Conservation (phyloP, 1,284 basidiomycete species). For the Apiotrichum sp. region DNA sequence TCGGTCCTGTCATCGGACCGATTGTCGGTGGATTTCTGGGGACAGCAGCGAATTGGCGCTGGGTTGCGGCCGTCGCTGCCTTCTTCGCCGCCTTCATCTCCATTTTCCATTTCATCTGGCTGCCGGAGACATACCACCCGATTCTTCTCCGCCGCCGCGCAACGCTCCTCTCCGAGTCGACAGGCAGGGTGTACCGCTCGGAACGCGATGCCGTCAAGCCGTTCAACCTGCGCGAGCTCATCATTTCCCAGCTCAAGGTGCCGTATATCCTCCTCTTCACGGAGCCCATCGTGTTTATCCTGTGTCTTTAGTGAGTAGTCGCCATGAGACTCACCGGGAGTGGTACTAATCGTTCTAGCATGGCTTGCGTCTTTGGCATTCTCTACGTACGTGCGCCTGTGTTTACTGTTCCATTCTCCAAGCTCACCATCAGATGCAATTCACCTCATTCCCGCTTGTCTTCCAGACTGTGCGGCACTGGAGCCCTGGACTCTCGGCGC, state of each 20-base stretch:
- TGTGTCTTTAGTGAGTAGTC: conserved; percentile 40
- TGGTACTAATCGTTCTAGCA: neutral
- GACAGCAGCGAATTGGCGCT: conserved; percentile 40
- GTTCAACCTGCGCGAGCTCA: conserved; percentile 27
- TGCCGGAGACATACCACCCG: conserved; percentile 49
- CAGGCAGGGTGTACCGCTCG: conserved; percentile 41
- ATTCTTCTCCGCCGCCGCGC: conserved; percentile 45
- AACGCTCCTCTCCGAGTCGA: conserved; percentile 32
- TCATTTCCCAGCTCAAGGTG: conserved; percentile 39
- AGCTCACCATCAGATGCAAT: conserved; percentile 19
- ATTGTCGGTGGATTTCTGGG: conserved; percentile 37
- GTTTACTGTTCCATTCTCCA: neutral
- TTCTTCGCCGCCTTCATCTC: conserved; percentile 43
- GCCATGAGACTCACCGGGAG: conserved; percentile 21
- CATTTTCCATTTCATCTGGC: conserved; percentile 28
- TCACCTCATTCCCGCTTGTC: conserved; percentile 47
- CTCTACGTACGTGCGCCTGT: conserved; percentile 25
- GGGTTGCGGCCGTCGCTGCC: conserved; percentile 63
- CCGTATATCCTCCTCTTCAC: conserved; percentile 46
- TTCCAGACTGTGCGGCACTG: conserved; percentile 23
- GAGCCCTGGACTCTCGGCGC: conserved; percentile 52
- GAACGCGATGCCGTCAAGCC: conserved; percentile 45
- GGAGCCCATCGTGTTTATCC: conserved; percentile 47
- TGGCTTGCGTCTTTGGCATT: conserved; percentile 44
- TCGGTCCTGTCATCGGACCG: conserved; percentile 46